phyloP scores from a whole-genome alignment of 1,284 basidiomycete genomes.

The Heimioporus retisporus region DNA sequence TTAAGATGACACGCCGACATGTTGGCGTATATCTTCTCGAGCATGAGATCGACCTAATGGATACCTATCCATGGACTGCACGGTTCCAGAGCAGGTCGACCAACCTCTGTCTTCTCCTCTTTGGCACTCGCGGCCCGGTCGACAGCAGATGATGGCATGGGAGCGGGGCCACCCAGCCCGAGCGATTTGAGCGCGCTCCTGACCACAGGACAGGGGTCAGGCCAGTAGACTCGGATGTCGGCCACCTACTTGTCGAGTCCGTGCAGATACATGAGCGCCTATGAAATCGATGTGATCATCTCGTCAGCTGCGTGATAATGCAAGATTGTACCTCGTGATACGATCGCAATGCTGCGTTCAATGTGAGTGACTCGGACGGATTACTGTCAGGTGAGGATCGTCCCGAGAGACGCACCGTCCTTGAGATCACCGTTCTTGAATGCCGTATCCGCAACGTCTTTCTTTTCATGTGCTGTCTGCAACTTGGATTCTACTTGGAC shows the following conservation, averaged over 20 bases:
- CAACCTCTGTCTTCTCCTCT: constrained; percentile 64
- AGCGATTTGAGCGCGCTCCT: constrained; percentile 65
- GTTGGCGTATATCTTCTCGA: constrained; percentile 85
- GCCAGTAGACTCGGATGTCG: not conserved
- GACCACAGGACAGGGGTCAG: constrained; percentile 10
- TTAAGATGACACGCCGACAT: constrained; percentile 86
- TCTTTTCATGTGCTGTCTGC: constrained; percentile 70
- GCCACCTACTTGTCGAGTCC: constrained; percentile 74
- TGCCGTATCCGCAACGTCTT: constrained; percentile 78
- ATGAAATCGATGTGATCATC: constrained; percentile 23
- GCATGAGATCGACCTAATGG: constrained; percentile 71
- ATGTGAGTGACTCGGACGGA: constrained; percentile 18
- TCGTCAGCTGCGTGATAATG: not conserved
- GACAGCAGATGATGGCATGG: constrained; percentile 37
- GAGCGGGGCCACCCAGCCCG: constrained; percentile 46
- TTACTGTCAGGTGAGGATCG: not conserved
- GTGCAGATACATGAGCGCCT: constrained; percentile 76
- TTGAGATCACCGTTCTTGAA: constrained; percentile 75
- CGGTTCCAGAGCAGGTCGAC: constrained; percentile 12
- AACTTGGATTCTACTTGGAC: constrained; percentile 59
- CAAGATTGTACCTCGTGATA: constrained; percentile 69
- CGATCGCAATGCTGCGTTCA: constrained; percentile 62
- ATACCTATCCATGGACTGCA: constrained; percentile 1
- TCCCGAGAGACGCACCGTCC: constrained; percentile 58
- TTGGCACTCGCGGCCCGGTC: constrained; percentile 50